Base-by-base conservation (phyloP, 164 flowering plant genomes). In the Paratinospora sagittata region DNA sequence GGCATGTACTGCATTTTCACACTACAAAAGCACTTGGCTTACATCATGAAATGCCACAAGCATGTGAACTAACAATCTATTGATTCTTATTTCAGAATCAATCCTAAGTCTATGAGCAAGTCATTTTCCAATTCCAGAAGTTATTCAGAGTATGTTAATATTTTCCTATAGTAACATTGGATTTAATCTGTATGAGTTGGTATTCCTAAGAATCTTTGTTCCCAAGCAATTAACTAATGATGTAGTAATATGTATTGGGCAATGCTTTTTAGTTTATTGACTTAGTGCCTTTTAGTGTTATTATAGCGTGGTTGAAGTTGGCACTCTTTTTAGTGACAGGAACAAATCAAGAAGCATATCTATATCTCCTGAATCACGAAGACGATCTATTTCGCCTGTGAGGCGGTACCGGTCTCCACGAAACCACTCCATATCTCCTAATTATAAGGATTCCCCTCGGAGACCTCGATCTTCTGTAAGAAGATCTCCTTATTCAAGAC, bases 331-430 rank as follows among this genome's bases (percentile, higher is more conserved):
- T 33, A 85, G 87, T 75, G 89, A 71, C 45, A 79, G 83, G 67
- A 80, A 65, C 68, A 84, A 77, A 74, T 83, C 91, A 62, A 87
- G 87, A 77, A 92, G 94, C 72, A 37, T 80, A 21, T 92, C 97
- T 37, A 70, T 80, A 74, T 91, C 97, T 55, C 90, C 94, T 62
- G 70, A 62, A 65, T 72, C 65, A 68, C 82, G 83, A 23, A 57
- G 83, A 21, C 88, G 81, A 9, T 85, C 95, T 39, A 65, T 77
- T 69, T 86, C 95, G 49, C 75, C 84, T 34, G 88, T 74, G 64
- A 85, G 78, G 73, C 74, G 58, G 34, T 65, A 71, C 27, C 81
- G 73, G 61, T 84, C 88, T 71, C 82, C 86, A 13, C 80, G 75
- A 68, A 83, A 73, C 33, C 80, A 82, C 36, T 88, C 94, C 63